phyloP scores from a whole-genome alignment of 768 basidiomycete genomes.

The Xerocomus potaroensis region DNA sequence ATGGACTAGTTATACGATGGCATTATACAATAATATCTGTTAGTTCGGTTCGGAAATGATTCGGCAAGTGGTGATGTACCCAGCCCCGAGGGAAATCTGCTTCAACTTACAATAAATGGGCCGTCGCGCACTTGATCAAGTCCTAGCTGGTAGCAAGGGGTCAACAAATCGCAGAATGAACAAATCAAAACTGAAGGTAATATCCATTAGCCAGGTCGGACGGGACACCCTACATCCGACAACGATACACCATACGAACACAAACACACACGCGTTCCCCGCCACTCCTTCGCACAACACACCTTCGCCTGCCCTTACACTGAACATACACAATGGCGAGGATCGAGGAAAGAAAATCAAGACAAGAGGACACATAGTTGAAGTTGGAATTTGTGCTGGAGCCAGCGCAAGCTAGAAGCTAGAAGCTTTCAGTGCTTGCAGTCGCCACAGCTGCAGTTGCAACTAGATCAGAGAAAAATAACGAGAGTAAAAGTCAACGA shows the following conservation, averaged over 20 bases:
- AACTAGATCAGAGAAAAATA: not conserved
- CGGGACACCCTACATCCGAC: not conserved
- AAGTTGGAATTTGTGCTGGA: not conserved
- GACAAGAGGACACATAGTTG: not conserved
- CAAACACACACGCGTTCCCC: not conserved
- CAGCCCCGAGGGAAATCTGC: too few relatives aligned
- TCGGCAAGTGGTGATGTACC: too few relatives aligned
- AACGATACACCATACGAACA: not conserved
- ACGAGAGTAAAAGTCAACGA: too few relatives aligned
- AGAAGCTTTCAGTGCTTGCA: not conserved
- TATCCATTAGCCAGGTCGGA: not conserved
- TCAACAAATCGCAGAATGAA: too few relatives aligned
- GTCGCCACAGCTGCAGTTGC: not conserved
- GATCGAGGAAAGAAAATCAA: not conserved
- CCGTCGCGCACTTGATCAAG: too few relatives aligned
- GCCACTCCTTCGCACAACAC: not conserved
- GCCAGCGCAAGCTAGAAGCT: not conserved
- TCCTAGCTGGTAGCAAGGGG: too few relatives aligned
- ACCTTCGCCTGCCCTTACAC: too few relatives aligned
- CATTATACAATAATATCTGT: too few relatives aligned
- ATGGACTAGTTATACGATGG: too few relatives aligned
- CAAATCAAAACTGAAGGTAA: not conserved
- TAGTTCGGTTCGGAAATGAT: too few relatives aligned
- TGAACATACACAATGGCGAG: not conserved
- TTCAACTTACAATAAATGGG: too few relatives aligned